These are phyloP conservation scores for Dothideomycetidae sp. DNA, from an alignment of 2,329 filamentous ascomycete genomes.

Conservation along the genomic window DNA sequence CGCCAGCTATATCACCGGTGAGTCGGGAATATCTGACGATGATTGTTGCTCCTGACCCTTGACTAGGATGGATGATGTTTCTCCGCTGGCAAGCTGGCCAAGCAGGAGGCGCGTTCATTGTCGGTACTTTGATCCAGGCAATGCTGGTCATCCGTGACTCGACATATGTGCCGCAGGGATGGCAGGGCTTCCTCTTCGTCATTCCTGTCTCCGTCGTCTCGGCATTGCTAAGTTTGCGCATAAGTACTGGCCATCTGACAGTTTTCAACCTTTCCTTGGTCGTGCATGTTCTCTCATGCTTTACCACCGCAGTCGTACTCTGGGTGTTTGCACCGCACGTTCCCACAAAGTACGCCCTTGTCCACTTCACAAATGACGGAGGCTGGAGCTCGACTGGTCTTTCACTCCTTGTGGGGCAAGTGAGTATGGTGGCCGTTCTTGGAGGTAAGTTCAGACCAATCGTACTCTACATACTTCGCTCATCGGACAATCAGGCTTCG, in stretches of 20 bases:
- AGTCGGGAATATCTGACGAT: no score
- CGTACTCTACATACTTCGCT: no score
- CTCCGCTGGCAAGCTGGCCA: conserved; percentile 37
- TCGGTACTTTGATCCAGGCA: conserved; percentile 34
- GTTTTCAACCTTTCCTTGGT: conserved; percentile 27
- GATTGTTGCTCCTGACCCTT: no score
- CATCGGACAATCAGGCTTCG: no score
- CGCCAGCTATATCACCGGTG: conserved; percentile 22
- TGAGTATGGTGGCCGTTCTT: conserved; percentile 18
- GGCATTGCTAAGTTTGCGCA: conserved; percentile 29
- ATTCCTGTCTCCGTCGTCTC: conserved; percentile 32
- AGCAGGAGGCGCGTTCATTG: conserved; percentile 34
- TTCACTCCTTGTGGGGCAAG: conserved; percentile 21
- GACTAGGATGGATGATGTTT: conserved; percentile 39
- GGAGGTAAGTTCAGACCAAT: conserved; percentile 11
- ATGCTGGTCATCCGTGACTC: conserved; percentile 30
- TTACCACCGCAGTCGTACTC: conserved; percentile 17
- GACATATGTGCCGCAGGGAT: conserved; percentile 28
- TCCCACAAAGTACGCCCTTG: conserved; percentile 22
- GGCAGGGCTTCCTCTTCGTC: conserved; percentile 37
- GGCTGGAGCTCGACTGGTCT: conserved; percentile 25
- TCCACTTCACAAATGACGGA: conserved; percentile 24
- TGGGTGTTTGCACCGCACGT: conserved; percentile 18
- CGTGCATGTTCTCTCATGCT: conserved; percentile 26
- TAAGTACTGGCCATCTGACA: conserved; percentile 22